phyloP scores from a whole-genome alignment of 805 yeast species.

The Candida dendrica region DNA sequence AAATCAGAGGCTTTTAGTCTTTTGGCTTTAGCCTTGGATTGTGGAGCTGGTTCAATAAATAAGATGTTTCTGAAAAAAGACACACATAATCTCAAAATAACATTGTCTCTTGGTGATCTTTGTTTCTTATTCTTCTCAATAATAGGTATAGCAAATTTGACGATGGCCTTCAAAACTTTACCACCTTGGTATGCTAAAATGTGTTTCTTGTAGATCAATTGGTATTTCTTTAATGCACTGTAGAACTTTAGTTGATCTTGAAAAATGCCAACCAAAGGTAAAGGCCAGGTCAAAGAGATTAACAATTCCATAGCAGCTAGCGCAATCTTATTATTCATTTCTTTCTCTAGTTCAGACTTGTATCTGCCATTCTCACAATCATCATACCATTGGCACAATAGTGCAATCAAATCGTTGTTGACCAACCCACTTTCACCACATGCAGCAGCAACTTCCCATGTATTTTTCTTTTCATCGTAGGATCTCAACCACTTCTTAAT shows the following conservation, averaged over 20 bases:
- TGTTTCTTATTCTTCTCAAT: slow-evolving; percentile 43
- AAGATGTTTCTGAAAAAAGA: slow-evolving; percentile 73
- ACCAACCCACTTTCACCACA: slow-evolving; percentile 76
- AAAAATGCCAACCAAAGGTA: slow-evolving; percentile 45
- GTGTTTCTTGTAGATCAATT: slow-evolving; percentile 62
- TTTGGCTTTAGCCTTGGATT: slow-evolving; percentile 32
- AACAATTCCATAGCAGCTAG: slow-evolving; percentile 69
- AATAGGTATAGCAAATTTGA: slow-evolving; percentile 61
- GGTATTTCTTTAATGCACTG: slow-evolving; percentile 58
- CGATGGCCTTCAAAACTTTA: slow-evolving; percentile 56
- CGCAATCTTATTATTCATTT: slow-evolving; percentile 53
- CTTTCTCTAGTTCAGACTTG: slow-evolving; percentile 23
- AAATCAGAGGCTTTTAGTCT: slow-evolving; percentile 9
- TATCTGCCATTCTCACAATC: slow-evolving; percentile 22
- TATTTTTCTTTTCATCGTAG: slow-evolving; percentile 66
- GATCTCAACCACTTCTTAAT: slow-evolving; percentile 80
- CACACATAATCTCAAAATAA: slow-evolving; percentile 63
- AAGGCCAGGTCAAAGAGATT: slow-evolving; percentile 83
- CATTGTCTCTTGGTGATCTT: slow-evolving; percentile 65
- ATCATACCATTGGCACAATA: slow-evolving; percentile 66
- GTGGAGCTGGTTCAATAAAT: slow-evolving; percentile 64
- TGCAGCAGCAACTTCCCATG: slow-evolving; percentile 81
- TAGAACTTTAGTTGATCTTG: slow-evolving; percentile 50
- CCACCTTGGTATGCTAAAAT: slow-evolving; percentile 55
- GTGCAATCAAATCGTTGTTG: slow-evolving; percentile 62